Evolutionary conservation across 2,329 filamentous ascomycete genomes (phyloP), one percentile per base, ranked within the genome.

Genomic region (Nannizzia gypsea): DNA sequence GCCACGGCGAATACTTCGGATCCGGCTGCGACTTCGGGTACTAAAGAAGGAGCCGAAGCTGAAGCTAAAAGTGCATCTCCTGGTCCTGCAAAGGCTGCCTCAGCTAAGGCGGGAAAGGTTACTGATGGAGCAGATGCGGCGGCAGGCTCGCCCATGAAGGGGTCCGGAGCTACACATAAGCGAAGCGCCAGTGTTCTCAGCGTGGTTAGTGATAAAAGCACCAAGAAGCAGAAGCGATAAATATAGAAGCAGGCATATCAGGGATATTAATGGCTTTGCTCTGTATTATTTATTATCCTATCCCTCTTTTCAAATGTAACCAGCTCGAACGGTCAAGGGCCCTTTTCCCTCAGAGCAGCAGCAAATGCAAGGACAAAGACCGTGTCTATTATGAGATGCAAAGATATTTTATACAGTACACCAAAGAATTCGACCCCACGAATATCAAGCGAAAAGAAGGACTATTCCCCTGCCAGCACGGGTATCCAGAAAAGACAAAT

Each of bases 171-270:
- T 20, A 56, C 55, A n/a, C 85, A 87, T 64, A 95, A 95, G 76
- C 82, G 90, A 61, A 93, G 89, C 70, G 89, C 89, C 1, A 95
- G 89, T 71, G 88, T 90, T 34, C 71, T 95, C 58, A 92, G 88
- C 70, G 77, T 79, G 15, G 76, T 76, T 4, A 90, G 87, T 70
- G 85, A 89, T 60, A 80, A 79, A 69, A 78, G 76, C 65, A 68
- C 70, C 6, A 81, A 81, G 68, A 73, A 77, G 58, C 76, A 78
- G 67, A 77, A 74, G 66, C 78, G 48, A 24, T 54, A 15, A 54
- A n/a, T 17, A n/a, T 17, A 20, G 26, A 31, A 24, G 6, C 13
- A 31, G 38, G 5, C 77, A 55, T 13, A 24, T 26, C 26, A 11
- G 9, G 20, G 13, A 15, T 26, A 34, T 34, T n/a, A 54, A 17